These are phyloP conservation scores for Neospermospora avenae DNA, from an alignment of 2,329 filamentous ascomycete genomes.

Conservation along the genomic window DNA sequence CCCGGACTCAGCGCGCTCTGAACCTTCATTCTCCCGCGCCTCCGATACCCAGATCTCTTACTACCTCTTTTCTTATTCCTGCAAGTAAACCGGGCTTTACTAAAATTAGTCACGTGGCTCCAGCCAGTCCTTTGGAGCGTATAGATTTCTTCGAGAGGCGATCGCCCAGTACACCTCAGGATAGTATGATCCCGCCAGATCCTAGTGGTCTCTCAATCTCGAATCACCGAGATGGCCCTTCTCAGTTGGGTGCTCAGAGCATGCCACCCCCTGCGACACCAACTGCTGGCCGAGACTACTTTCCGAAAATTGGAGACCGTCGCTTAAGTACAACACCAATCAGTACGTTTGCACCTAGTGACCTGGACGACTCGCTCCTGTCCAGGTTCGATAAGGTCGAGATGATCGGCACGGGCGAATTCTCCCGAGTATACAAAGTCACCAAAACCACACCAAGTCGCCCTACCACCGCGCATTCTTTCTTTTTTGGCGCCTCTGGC, in stretches of 20 bases:
- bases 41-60: conserved; percentile 29
- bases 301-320: conserved; percentile 54
- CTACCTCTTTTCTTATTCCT: conserved; percentile 33
- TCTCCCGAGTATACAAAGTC: conserved; percentile 88
- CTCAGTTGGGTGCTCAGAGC: conserved; percentile 33
- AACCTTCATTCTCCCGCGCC: conserved; percentile 31
- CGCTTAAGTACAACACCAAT: conserved; percentile 65
- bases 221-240: conserved; percentile 43
- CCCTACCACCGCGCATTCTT: conserved; percentile 42
- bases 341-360: conserved; percentile 64
- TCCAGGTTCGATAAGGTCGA: conserved; percentile 79
- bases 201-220: conserved; percentile 82
- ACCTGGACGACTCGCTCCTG: conserved; percentile 72
- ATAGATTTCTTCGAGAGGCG: conserved; percentile 46
- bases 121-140: conserved; percentile 61
- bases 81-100: conserved; percentile 44
- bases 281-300: conserved; percentile 57
- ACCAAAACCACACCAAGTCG: conserved; percentile 41
- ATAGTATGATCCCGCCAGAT: conserved; percentile 71
- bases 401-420: conserved; percentile 81
- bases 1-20: conserved; percentile 35
- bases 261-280: conserved; percentile 76
- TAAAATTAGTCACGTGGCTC: conserved; percentile 49
- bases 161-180: conserved; percentile 76
- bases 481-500: conserved; percentile 38